Evolutionary conservation across 345 rosid species (phyloP).

Genomic region (Dimocarpus longan): DNA sequence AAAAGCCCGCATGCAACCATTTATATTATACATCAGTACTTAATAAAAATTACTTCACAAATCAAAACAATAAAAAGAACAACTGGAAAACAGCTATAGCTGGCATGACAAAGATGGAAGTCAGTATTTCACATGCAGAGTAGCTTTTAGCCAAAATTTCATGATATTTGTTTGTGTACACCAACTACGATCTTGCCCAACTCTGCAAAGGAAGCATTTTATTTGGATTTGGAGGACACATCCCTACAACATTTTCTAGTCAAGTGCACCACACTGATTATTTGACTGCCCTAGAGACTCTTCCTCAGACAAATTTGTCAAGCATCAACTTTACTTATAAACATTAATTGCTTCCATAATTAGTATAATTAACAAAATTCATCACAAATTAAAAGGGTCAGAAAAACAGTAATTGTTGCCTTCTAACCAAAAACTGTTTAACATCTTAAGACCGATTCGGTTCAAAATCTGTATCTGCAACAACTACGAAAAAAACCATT

Average conservation of each 20-base stretch:
- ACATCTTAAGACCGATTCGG: background rate
- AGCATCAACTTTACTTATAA: background rate
- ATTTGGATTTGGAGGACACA: slow-evolving; percentile 10
- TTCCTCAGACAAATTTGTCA: background rate
- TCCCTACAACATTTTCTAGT: background rate
- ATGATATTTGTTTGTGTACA: no score
- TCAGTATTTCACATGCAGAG: background rate
- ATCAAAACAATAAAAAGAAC: background rate
- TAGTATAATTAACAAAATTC: background rate
- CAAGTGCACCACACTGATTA: background rate
- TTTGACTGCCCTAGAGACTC: background rate
- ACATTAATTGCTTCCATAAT: background rate
- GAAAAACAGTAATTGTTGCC: background rate
- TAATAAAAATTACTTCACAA: no score
- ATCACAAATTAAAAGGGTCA: background rate
- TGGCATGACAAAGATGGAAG: background rate
- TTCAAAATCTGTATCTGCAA: background rate
- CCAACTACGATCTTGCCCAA: background rate
- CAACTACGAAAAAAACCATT: background rate
- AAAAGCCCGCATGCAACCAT: background rate
- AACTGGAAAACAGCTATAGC: background rate
- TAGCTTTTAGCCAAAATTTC: background rate
- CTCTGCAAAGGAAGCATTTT: background rate
- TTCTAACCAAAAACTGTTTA: background rate
- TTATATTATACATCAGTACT: background rate